Base-by-base conservation (phyloP, 2,329 filamentous ascomycete genomes). In the Aspergillus sojae region DNA sequence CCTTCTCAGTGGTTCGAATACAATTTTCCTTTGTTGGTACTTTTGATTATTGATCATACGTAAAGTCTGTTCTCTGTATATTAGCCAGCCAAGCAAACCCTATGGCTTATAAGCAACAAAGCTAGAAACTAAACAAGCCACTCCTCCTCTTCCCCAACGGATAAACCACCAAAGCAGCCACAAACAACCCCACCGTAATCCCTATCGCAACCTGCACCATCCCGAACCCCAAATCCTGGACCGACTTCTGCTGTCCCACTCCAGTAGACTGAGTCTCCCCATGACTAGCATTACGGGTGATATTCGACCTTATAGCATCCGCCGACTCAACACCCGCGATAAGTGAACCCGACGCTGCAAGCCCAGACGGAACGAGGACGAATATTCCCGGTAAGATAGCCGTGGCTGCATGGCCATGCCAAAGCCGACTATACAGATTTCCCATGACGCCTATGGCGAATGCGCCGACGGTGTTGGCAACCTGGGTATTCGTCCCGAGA, bases 311-410 rank as follows among this genome's bases (percentile, higher is more conserved):
- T 3, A 87, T 85, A 67, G 87, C 81, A 65, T 88, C 81, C 0
- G 87, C 86, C 3, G 81, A 84, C 11, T 82, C 82, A 52, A 89
- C 79, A 16, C 87, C 86, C 0, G 82, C 80, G 1, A 89, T 81
- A 21, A 89, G 72, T 5, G 81, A 83, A 1, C 87, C 87, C 58
- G 80, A 39, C 6, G 61, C 61, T 3, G 86, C 84, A 3, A 89
- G 77, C 1, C 86, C 87, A 2, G 82, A 85, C 0, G 87, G 87
- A 0, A 89, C 86, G 63, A 88, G 85, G 2, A 88, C 85, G 66
- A 96, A 96, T 67, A 97, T 96, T 5, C 91, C 93, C 0, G 93
- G 93, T 11, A 97, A 80, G 83, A 97, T 92, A 1, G 91, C 90
- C 0, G 92, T 92, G 0, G 93, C 93, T 0, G 93, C 93, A 2